A percentile compares a stretch with the other conserved stretches of the same genome.
These are phyloP conservation scores for Trypanosomatidae sp. DNA, from an alignment of 208 protist species.

Conservation along the genomic window DNA sequence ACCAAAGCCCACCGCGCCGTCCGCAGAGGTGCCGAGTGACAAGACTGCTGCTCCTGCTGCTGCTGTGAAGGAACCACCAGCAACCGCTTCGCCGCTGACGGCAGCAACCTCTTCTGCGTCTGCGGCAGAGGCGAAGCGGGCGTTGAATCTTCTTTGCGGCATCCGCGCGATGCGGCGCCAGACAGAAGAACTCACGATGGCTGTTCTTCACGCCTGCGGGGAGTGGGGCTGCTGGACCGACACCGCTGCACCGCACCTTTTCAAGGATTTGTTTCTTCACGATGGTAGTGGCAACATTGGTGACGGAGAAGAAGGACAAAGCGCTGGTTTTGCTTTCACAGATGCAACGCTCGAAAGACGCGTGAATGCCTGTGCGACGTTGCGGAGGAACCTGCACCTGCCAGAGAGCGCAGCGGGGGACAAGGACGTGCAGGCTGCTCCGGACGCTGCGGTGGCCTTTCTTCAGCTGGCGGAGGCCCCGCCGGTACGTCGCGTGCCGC, in stretches of 20 bases:
- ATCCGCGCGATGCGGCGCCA: constrained; percentile 52
- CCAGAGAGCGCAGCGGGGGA: background rate
- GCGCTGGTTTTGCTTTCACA: background rate
- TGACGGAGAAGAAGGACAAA: background rate
- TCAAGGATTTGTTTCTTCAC: background rate
- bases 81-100: no score
- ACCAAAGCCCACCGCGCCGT: no score
- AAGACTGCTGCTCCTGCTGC: no score
- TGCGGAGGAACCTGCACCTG: constrained; percentile 2
- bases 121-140: constrained; percentile 30
- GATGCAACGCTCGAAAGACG: background rate
- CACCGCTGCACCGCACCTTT: background rate
- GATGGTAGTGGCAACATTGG: background rate
- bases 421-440: background rate
- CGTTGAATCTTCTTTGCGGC: constrained; percentile 34
- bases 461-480: constrained; percentile 13
- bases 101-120: no score
- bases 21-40: background rate
- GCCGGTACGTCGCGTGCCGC: constrained; percentile 17
- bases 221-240: constrained; percentile 53
- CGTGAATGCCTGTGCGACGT: constrained; percentile 7
- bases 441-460: constrained; percentile 1
- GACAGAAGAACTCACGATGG: constrained; percentile 53
- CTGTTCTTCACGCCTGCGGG: constrained; percentile 49
- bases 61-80: no score